Base-by-base conservation (phyloP, 768 basidiomycete genomes). In the Tylopilus vinaceipallidus region DNA sequence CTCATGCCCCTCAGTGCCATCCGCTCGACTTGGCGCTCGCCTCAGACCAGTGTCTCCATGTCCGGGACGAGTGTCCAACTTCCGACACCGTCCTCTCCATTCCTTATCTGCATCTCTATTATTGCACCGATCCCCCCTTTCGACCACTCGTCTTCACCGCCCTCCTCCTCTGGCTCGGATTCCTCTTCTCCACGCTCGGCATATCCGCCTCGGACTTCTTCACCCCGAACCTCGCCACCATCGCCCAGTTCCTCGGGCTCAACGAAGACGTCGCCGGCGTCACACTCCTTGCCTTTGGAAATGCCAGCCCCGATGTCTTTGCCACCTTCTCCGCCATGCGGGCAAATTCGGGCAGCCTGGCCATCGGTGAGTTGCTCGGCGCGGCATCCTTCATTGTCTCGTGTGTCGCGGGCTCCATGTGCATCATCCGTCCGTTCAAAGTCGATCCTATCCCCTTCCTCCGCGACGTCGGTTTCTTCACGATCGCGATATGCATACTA, bases 161-260 rank as follows among this genome's bases (percentile, higher is more conserved):
- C 34, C 78, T 93, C 53, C 54, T 90, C 10, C 36, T 87, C 19
- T 95, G 92, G 92, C 79, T 93, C 16, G 57, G 83, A 23, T 97
- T 98, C 74, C 83, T 99, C 46, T 98, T 99, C 73, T 93, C 93
- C 19, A 95, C 90, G 30, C 86, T 98, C 30, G 94, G 94, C 4
- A 97, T 97, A 65, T 86, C 85, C 55, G 94, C 95, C 6, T 89
- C 93, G 16, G 95, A 98, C 70, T 98, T 98, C 72, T 98, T 98
- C 77, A 94, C 90, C 44, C 95, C 95, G 1, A 98, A 99, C 67
- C 79, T 99, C 16, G 88, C 89, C 0, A 91, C 95, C 1, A 87
- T 98, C 27, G 84, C 95, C 0, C 80, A 86, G 42, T 72, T 90
- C 4, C 80, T 99, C 4, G 89, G 93, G 0, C 70, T 99, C 34